Conservation (phyloP, 2,329 filamentous ascomycete genomes). For the Pestalotiopsis sp. region DNA sequence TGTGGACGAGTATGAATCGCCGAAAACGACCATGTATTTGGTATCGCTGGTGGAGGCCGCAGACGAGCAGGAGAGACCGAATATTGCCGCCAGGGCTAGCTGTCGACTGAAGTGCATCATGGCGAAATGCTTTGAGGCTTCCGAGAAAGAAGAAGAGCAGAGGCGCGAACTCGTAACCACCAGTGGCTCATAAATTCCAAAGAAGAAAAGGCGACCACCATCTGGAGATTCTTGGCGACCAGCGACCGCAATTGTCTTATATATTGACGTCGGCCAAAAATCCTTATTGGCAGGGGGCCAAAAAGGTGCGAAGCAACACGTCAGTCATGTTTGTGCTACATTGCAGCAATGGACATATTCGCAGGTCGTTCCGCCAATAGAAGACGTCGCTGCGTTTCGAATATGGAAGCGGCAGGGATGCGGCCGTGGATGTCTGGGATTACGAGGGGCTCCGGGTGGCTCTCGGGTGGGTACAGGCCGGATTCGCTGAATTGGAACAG, state of each 20-base stretch:
- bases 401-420: constrained; percentile 9
- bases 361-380: constrained; percentile 3
- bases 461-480: neutral
- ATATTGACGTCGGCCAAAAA: neutral
- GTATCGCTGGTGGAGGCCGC: neutral
- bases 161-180: neutral
- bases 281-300: neutral
- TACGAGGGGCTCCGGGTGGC: neutral
- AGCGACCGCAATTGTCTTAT: neutral
- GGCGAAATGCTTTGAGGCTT: neutral
- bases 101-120: constrained; percentile 16
- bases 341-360: constrained; percentile 1
- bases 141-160: neutral
- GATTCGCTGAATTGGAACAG: neutral
- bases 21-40: constrained; percentile 10
- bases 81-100: constrained; percentile 14
- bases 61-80: constrained; percentile 13
- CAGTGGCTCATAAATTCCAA: neutral
- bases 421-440: neutral
- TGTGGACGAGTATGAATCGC: constrained; percentile 59
- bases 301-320: neutral
- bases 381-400: neutral
- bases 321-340: constrained; percentile 5
- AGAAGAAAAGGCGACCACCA: neutral
- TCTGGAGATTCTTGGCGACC: neutral